Conservation (phyloP, 2,329 filamentous ascomycete species). For the Trichoderma gracile region DNA sequence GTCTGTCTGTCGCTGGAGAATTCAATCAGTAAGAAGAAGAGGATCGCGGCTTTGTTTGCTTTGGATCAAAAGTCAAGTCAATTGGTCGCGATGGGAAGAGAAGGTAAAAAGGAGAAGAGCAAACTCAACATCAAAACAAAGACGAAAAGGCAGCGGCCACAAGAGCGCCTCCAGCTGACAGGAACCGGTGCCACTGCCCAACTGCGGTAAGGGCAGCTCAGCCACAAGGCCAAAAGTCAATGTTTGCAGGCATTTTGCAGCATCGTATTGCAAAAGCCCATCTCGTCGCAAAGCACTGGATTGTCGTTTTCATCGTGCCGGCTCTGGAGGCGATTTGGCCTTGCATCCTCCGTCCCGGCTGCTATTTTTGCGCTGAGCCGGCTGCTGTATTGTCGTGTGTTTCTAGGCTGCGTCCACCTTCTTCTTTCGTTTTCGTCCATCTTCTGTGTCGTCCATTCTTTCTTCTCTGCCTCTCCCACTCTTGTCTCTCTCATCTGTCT, state of each 20-base stretch:
- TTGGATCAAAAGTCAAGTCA: constrained; percentile 27
- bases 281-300: neutral
- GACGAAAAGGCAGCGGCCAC: neutral
- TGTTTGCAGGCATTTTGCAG: constrained; percentile 8
- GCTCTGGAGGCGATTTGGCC: neutral
- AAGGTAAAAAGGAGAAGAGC: neutral
- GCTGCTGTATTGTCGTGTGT: neutral
- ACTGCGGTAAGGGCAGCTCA: constrained; percentile 5
- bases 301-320: constrained; percentile 23
- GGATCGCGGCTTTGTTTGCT: no score
- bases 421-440: neutral
- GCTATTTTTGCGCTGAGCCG: neutral
- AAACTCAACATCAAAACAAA: neutral
- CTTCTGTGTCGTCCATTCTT: neutral
- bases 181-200: neutral
- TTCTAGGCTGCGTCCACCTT: neutral
- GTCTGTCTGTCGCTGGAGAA: no score
- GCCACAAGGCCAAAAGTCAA: constrained; percentile 4
- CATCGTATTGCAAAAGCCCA: neutral
- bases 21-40: no score
- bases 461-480: neutral
- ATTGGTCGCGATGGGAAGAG: constrained; percentile 25
- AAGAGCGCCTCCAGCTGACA: neutral
- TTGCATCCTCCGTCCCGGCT: neutral
- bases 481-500: neutral